phyloP scores from a whole-genome alignment of 495 filamentous ascomycete genomes.

The Trichodelitschia bisporula region DNA sequence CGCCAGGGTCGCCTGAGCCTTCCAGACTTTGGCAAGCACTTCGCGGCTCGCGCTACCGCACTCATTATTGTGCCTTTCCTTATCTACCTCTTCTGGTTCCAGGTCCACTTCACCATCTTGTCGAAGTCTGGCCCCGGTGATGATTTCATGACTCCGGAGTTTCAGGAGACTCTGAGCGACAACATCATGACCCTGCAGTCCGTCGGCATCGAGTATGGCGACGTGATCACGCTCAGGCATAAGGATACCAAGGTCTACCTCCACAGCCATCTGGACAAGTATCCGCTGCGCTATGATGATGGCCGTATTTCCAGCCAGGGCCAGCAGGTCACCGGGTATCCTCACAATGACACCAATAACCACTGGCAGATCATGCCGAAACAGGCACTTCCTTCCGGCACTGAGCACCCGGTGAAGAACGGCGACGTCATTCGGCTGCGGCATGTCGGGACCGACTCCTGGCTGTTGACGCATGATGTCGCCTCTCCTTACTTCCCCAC shows the following conservation, averaged over 20 bases:
- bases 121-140: slow-evolving; percentile 79
- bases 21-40: slow-evolving; percentile 66
- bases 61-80: slow-evolving; percentile 82
- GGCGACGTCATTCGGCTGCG: slow-evolving; percentile 73
- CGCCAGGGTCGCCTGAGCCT: slow-evolving; percentile 52
- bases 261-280: slow-evolving; percentile 74
- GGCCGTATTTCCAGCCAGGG: slow-evolving; percentile 83
- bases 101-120: slow-evolving; percentile 88
- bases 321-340: slow-evolving; percentile 95
- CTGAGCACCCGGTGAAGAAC: slow-evolving; percentile 42
- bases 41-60: slow-evolving; percentile 56
- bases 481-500: slow-evolving; percentile 94
- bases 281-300: slow-evolving; percentile 90
- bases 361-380: slow-evolving; percentile 81
- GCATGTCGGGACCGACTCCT: slow-evolving; percentile 68
- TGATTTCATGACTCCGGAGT: slow-evolving; percentile 96
- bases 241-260: slow-evolving; percentile 94
- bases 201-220: slow-evolving; percentile 69
- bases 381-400: slow-evolving; percentile 23
- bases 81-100: slow-evolving; percentile 99
- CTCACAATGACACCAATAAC: slow-evolving; percentile 96
- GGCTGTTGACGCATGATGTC: slow-evolving; percentile 86
- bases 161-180: slow-evolving; percentile 89
- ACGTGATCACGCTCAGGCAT: slow-evolving; percentile 67
- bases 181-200: slow-evolving; percentile 77